Evolutionary conservation across 305 asterid genomes (phyloP).

Genomic region (Fraxinus latifolia): DNA sequence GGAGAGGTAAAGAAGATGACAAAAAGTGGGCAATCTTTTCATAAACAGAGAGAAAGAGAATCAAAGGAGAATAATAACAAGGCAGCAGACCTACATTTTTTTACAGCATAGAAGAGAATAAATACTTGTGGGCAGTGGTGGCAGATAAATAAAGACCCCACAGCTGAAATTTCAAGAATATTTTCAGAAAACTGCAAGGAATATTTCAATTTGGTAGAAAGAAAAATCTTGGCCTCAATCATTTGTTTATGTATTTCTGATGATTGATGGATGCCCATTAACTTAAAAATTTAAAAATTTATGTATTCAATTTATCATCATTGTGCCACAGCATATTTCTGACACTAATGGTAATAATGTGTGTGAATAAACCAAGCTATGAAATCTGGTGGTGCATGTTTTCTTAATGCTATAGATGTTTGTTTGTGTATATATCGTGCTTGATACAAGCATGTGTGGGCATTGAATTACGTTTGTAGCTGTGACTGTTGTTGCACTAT

Average conservation of each 20-base stretch:
- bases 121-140: constrained; percentile 54
- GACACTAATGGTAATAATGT: constrained; percentile 26
- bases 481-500: neutral
- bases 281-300: constrained; percentile 51
- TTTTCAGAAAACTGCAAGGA: constrained; percentile 56
- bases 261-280: constrained; percentile 74
- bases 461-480: neutral
- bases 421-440: neutral
- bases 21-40: constrained; percentile 67
- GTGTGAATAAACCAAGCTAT: neutral
- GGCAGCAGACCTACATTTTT: constrained; percentile 9
- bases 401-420: neutral
- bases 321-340: constrained; percentile 34
- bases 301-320: constrained; percentile 35
- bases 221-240: constrained; percentile 49
- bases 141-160: constrained; percentile 38
- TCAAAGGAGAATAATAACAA: neutral
- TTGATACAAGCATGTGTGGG: neutral
- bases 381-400: neutral
- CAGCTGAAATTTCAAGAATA: constrained; percentile 56
- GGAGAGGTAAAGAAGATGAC: constrained; percentile 50
- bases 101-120: constrained; percentile 54
- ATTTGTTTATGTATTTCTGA: constrained; percentile 62
- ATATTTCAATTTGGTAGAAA: constrained; percentile 33
- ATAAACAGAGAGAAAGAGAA: constrained; percentile 30